Conservation (phyloP, 2,329 filamentous ascomycete species). For the Fusarium nematophilum region DNA sequence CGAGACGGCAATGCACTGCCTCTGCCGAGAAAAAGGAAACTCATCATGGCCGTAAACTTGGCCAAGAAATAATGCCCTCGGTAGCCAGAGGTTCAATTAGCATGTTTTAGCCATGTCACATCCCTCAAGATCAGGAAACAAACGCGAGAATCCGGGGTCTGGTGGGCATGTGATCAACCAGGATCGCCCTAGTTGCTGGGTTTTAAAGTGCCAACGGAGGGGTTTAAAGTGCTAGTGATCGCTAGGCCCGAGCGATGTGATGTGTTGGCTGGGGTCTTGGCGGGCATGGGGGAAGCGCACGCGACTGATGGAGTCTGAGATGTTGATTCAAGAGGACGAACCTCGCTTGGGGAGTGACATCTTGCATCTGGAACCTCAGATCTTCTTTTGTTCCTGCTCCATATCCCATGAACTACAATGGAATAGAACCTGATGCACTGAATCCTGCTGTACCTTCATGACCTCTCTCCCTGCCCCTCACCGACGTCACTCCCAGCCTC, state of each 20-base stretch:
- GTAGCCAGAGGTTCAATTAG: too few relatives aligned
- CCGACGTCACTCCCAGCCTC: too few relatives aligned
- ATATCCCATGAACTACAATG: neutral
- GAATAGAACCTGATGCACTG: neutral
- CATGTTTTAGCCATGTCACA: too few relatives aligned
- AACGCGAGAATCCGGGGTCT: too few relatives aligned
- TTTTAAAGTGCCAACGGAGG: too few relatives aligned
- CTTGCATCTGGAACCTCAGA: neutral
- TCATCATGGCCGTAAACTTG: too few relatives aligned
- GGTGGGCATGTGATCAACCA: neutral
- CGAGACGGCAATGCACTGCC: neutral
- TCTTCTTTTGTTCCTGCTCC: neutral
- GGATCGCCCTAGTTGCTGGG: neutral
- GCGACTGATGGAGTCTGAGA: too few relatives aligned
- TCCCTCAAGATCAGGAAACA: too few relatives aligned
- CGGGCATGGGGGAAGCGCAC: too few relatives aligned
- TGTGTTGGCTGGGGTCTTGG: neutral
- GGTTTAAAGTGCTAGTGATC: too few relatives aligned
- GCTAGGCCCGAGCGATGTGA: neutral
- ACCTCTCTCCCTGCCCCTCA: conserved; percentile 9
- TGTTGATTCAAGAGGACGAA: neutral
- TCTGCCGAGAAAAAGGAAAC: neutral
- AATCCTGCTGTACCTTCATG: neutral
- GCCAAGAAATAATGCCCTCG: neutral
- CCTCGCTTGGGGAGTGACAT: neutral